phyloP scores from a whole-genome alignment of 805 yeast genomes.

The Candida morakotiae region DNA sequence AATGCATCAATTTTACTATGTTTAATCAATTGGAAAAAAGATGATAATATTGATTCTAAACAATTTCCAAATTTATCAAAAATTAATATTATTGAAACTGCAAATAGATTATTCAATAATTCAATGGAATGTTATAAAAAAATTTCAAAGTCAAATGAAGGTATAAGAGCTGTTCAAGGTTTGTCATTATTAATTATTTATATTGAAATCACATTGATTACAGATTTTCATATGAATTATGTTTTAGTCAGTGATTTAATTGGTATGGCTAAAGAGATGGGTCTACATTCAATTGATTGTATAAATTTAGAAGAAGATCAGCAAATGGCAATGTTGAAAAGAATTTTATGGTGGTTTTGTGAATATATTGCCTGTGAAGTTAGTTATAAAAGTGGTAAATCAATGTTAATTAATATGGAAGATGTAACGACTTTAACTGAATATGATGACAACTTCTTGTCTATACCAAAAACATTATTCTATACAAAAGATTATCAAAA shows the following conservation, averaged over 20 bases:
- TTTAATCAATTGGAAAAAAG: slow-evolving; percentile 12
- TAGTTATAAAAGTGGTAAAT: slow-evolving; percentile 27
- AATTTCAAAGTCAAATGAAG: slow-evolving; percentile 44
- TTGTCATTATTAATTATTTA: slow-evolving; percentile 42
- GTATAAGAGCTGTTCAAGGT: slow-evolving; percentile 46
- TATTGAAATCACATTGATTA: slow-evolving; percentile 22
- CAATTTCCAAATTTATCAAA: slow-evolving; percentile 11
- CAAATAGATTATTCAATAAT: slow-evolving; percentile 15
- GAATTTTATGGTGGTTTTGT: slow-evolving; percentile 28
- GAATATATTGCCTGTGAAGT: slow-evolving; percentile 23
- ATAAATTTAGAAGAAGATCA: slow-evolving; percentile 13
- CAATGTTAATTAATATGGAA: slow-evolving; percentile 19
- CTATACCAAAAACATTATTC: slow-evolving; percentile 13
- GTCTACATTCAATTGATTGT: slow-evolving; percentile 21
- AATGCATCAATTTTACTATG: slow-evolving; percentile 22
- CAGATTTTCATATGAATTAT: slow-evolving; percentile 23
- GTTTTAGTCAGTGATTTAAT: slow-evolving; percentile 22
- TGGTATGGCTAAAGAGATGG: slow-evolving; percentile 27
- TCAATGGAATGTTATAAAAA: slow-evolving; percentile 51
- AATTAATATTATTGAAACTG: slow-evolving; percentile 12
- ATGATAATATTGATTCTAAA: slow-evolving; percentile 9
- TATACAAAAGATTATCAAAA: slow-evolving; percentile 4
- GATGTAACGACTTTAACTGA: slow-evolving; percentile 18
- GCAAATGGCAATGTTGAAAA: slow-evolving; percentile 9
- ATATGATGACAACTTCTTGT: slow-evolving; percentile 11